phyloP scores from a whole-genome alignment of 2,329 filamentous ascomycete genomes.

The Phoma herbarum region DNA sequence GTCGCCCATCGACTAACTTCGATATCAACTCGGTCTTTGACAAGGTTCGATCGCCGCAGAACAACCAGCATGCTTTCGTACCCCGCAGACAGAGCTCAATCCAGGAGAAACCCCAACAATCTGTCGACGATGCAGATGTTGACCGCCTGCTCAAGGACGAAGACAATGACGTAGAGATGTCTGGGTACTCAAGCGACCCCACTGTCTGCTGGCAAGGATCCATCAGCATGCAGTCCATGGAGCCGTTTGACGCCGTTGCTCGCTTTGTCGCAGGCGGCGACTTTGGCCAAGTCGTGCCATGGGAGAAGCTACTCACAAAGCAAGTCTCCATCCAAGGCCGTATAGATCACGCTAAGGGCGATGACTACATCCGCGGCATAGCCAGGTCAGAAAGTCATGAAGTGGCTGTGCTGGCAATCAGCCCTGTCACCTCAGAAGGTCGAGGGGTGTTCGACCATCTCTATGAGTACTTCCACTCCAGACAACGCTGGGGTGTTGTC shows the following conservation, averaged over 20 bases:
- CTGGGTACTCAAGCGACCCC: constrained; percentile 74
- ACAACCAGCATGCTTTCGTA: constrained; percentile 57
- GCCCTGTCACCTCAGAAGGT: constrained; percentile 65
- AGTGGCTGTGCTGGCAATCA: constrained; percentile 79
- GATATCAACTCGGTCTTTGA: constrained; percentile 88
- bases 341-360: constrained; percentile 82
- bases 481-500: constrained; percentile 87
- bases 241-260: constrained; percentile 78
- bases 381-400: constrained; percentile 84
- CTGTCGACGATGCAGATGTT: constrained; percentile 84
- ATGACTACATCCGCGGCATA: constrained; percentile 88
- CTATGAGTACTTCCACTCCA: constrained; percentile 86
- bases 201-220: constrained; percentile 65
- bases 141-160: constrained; percentile 87
- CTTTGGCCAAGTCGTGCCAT: constrained; percentile 71
- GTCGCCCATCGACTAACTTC: constrained; percentile 71
- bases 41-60: constrained; percentile 77
- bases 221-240: constrained; percentile 74
- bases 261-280: constrained; percentile 87
- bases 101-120: constrained; percentile 58
- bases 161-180: constrained; percentile 80
- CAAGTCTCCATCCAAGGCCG: constrained; percentile 77
- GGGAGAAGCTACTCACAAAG: constrained; percentile 78
- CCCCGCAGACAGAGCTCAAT: constrained; percentile 62
- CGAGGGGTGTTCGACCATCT: constrained; percentile 74